Base-by-base conservation (phyloP, 495 filamentous ascomycete genomes). In the Parmelia sp. region DNA sequence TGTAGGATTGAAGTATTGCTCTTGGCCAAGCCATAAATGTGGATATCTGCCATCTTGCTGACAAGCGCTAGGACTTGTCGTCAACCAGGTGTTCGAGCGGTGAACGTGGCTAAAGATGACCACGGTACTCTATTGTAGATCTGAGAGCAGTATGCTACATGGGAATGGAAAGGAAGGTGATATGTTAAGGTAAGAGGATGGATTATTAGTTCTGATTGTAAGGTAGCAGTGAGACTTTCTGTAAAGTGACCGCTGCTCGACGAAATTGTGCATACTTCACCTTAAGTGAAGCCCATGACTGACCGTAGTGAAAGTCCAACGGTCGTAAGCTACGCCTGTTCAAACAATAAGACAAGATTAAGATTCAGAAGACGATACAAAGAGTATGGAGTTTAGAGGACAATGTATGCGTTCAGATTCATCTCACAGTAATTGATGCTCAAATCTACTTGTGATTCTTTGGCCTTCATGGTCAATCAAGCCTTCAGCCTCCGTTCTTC, bases 401-500 rank as follows among this genome's bases (percentile, higher is more conserved):
- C 8, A 0, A 33, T 25, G 5, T 19, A n/a, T 4, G 35, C 35
- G 19, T 29, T 17, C 19, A 37, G 23, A 36, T n/a, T 1, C 6
- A 55, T 55, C 29, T 12, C 7, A 5, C 3, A 9, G 11, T 33
- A n/a, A n/a, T n/a, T n/a, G n/a, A n/a, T n/a, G n/a, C n/a, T n/a
- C n/a, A n/a, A n/a, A n/a, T n/a, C n/a, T n/a, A n/a, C n/a, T n/a
- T n/a, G n/a, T n/a, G n/a, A n/a, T n/a, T n/a, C n/a, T n/a, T n/a
- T n/a, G n/a, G n/a, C n/a, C n/a, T n/a, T n/a, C n/a, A n/a, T 25
- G 8, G 15, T 36, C 47, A 56, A 67, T 53, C 59, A 77, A 29
- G 83, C 82, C 70, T 88, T 88, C 62, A 89, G 72, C 67, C 86
- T 79, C 58, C 81, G 79, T 69, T 83, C 83, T 71, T 89, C 86